These are phyloP conservation scores for Casaregolazyma lundiana DNA, from an alignment of 1,139 yeast genomes.

Conservation along the genomic window DNA sequence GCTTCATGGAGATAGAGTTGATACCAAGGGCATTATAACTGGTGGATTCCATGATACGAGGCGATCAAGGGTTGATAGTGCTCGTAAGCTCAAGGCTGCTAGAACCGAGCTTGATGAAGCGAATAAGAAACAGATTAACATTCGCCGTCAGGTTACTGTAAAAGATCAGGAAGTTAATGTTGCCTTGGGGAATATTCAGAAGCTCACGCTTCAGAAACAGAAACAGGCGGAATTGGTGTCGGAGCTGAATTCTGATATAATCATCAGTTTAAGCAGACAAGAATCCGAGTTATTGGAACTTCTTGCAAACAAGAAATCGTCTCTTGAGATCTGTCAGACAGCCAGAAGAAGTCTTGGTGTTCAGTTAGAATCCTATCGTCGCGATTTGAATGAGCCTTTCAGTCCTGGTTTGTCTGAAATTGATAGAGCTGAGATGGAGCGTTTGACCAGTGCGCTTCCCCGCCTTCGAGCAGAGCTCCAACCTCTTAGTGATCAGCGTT, in stretches of 20 bases:
- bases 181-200: slow-evolving; percentile 46
- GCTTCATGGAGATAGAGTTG: slow-evolving; percentile 86
- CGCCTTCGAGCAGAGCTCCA: slow-evolving; percentile 42
- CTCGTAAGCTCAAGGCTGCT: slow-evolving; percentile 52
- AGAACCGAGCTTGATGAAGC: slow-evolving; percentile 44
- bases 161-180: slow-evolving; percentile 45
- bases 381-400: slow-evolving; percentile 55
- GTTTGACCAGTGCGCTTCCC: slow-evolving; percentile 40
- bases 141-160: slow-evolving; percentile 37
- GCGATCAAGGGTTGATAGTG: slow-evolving; percentile 64
- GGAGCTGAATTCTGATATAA: slow-evolving; percentile 11
- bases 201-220: slow-evolving; percentile 34
- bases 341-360: slow-evolving; percentile 28
- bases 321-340: slow-evolving; percentile 30
- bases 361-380: slow-evolving; percentile 37
- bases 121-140: slow-evolving; percentile 35
- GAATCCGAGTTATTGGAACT: slow-evolving; percentile 22
- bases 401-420: slow-evolving; percentile 46
- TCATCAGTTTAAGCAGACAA: slow-evolving; percentile 14
- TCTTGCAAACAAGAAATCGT: slow-evolving; percentile 20
- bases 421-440: slow-evolving; percentile 43
- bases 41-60: slow-evolving; percentile 84
- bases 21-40: slow-evolving; percentile 73
- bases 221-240: slow-evolving; percentile 26
- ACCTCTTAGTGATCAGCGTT: slow-evolving; percentile 41